Conservation (phyloP, 352 stramenopile species). For the Blastocystis sp. region DNA sequence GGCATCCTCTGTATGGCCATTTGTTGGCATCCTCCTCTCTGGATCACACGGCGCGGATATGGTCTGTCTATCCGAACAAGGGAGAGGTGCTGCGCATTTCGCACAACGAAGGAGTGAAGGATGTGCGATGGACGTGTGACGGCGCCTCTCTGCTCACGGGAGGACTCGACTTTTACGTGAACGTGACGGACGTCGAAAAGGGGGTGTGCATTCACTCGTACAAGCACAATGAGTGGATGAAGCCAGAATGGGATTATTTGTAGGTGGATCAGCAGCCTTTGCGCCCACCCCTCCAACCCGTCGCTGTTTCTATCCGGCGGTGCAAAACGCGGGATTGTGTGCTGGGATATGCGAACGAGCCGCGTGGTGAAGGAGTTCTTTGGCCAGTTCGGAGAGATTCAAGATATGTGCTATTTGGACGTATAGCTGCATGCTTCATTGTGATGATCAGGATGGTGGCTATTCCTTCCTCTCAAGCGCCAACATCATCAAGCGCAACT, state of each 20-base stretch:
- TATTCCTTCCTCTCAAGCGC: constrained; percentile 41
- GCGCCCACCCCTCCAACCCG: constrained; percentile 21
- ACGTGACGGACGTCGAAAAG: constrained; percentile 38
- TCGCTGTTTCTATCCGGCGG: constrained; percentile 40
- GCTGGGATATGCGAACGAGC: constrained; percentile 46
- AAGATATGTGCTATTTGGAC: constrained; percentile 61
- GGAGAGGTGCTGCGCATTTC: constrained; percentile 19
- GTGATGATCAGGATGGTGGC: constrained; percentile 2
- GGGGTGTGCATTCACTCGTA: constrained; percentile 44
- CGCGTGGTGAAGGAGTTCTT: constrained; percentile 47
- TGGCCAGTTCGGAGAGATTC: constrained; percentile 36
- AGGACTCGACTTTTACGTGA: constrained; percentile 52
- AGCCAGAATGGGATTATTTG: not conserved
- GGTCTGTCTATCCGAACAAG: constrained; percentile 44
- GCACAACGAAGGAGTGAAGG: constrained; percentile 50
- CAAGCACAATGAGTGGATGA: constrained; percentile 11
- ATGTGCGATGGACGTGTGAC: constrained; percentile 61
- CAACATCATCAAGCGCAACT: constrained; percentile 48
- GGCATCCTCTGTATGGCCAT: constrained; percentile 57
- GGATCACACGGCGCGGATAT: constrained; percentile 36
- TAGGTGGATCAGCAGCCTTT: constrained; percentile 30
- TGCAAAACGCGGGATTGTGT: constrained; percentile 27
- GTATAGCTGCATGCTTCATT: not conserved
- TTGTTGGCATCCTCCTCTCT: constrained; percentile 41
- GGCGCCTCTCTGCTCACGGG: constrained; percentile 26